phyloP scores from a whole-genome alignment of 345 rosid species.

The Citrus hindsii region DNA sequence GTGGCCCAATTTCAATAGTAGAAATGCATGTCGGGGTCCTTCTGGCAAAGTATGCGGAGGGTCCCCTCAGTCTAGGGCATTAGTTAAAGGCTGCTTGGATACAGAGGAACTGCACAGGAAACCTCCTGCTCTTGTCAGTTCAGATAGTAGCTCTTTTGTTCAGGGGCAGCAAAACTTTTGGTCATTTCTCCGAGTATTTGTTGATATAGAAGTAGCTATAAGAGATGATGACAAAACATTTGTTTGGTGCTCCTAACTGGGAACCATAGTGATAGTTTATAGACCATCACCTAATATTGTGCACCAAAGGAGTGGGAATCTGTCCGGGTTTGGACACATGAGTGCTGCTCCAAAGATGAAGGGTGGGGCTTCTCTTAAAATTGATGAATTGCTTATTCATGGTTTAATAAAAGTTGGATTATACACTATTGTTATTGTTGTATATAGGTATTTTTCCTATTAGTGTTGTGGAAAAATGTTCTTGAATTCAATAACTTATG shows the following conservation, averaged over 20 bases:
- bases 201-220: conserved; percentile 12
- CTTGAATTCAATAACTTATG: background rate
- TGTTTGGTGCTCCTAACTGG: conserved; percentile 2
- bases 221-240: conserved; percentile 26
- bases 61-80: background rate
- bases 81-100: conserved; percentile 21
- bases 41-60: background rate
- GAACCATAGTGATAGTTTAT: conserved; percentile 10
- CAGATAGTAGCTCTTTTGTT: conserved; percentile 20
- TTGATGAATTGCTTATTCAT: conserved; percentile 19
- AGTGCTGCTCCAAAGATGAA: conserved; percentile 24
- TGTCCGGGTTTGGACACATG: conserved; percentile 17
- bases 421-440: conserved; percentile 3
- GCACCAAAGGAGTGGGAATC: conserved; percentile 16
- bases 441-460: conserved; percentile 10
- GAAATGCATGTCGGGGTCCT: background rate
- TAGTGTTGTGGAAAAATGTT: background rate
- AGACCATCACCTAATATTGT: conserved; percentile 6
- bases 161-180: conserved; percentile 23
- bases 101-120: conserved; percentile 22
- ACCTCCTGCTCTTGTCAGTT: conserved; percentile 5
- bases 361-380: conserved; percentile 11
- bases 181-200: conserved; percentile 15
- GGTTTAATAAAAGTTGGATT: background rate
- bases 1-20: background rate